Evolutionary conservation across 768 basidiomycete genomes (phyloP).

Genomic region (Hemileccinum impolitum): DNA sequence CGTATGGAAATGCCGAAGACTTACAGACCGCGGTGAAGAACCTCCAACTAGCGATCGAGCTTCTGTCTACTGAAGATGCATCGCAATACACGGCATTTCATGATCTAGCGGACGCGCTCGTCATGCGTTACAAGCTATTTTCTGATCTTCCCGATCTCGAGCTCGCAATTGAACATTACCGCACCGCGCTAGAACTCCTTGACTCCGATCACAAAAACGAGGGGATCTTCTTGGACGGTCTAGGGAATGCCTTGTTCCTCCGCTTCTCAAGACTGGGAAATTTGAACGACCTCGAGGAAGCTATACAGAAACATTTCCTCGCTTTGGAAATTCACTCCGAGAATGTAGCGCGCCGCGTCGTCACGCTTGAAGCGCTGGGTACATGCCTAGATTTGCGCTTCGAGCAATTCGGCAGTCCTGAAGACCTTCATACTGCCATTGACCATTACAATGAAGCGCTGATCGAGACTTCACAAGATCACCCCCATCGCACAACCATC

Average conservation of each 20-base stretch:
- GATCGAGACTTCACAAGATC: constrained; percentile 10
- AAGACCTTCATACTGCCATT: constrained; percentile 25
- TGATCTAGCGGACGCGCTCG: constrained; percentile 29
- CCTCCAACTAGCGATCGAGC: constrained; percentile 18
- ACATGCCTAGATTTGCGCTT: constrained; percentile 26
- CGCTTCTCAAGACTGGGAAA: constrained; percentile 17
- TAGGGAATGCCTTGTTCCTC: constrained; percentile 27
- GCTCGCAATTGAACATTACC: constrained; percentile 24
- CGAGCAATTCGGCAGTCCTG: constrained; percentile 15
- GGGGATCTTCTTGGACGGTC: constrained; percentile 12
- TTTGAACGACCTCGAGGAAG: constrained; percentile 21
- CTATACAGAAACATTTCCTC: constrained; percentile 23
- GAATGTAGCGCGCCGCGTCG: constrained; percentile 11
- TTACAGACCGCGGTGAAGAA: constrained; percentile 28
- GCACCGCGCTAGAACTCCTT: constrained; percentile 17
- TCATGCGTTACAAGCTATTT: constrained; percentile 24
- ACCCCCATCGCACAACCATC: constrained; percentile 13
- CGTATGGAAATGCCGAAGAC: constrained; percentile 15
- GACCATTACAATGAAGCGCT: constrained; percentile 28
- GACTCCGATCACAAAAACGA: constrained; percentile 13
- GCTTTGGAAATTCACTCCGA: constrained; percentile 19
- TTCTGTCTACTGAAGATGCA: constrained; percentile 14
- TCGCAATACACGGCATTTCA: constrained; percentile 12
- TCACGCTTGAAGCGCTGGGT: constrained; percentile 21
- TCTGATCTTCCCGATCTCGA: constrained; percentile 26